Base-by-base conservation (phyloP, 768 basidiomycete species). In the Tulasnella sp. region DNA sequence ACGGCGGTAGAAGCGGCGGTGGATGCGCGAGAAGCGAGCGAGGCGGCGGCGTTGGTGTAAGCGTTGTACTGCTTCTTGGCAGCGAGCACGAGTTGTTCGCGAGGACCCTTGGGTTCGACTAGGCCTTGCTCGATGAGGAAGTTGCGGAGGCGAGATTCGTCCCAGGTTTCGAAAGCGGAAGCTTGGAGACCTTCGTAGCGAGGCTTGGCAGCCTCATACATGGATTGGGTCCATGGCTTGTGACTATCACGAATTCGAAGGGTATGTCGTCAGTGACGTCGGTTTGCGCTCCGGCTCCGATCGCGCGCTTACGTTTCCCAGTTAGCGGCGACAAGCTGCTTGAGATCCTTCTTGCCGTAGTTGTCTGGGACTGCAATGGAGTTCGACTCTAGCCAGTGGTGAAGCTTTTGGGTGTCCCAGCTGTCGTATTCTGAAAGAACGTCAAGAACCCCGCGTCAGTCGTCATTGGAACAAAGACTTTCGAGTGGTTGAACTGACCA, bases 111-210 rank as follows among this genome's bases (percentile, higher is more conserved):
- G 16, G 95, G 95, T 6, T 89, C 86, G 66, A 98, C 87, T 73
- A 96, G 83, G 47, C 95, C 95, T 75, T 96, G 90, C 77, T 91
- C 86, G 69, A 97, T 86, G 12, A 98, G 83, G 81, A 90, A 96
- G 75, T 90, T 83, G 77, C 95, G 87, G 26, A 97, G 83, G 35
- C 84, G 84, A 14, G 87, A 88, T 77, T 98, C 95, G 78, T 91
- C 88, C 94, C 94, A 98, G 75, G 83, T 81, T 74, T 95, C 91
- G 74, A 92, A 89, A 9, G 87, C 79, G 29, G 84, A 80, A 2
- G 88, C 87, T 72, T 86, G 86, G 74, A 90, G 74, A 65, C 77
- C 77, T 73, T 80, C 79, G 75, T 91, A 92, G 3, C 83, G 80
- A 73, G 85, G 83, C 78, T 92, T 90, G 0, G 90, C 89, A 36